Conservation (phyloP, 2,329 filamentous ascomycete species). For the Pseudohalonectria lignicola region DNA sequence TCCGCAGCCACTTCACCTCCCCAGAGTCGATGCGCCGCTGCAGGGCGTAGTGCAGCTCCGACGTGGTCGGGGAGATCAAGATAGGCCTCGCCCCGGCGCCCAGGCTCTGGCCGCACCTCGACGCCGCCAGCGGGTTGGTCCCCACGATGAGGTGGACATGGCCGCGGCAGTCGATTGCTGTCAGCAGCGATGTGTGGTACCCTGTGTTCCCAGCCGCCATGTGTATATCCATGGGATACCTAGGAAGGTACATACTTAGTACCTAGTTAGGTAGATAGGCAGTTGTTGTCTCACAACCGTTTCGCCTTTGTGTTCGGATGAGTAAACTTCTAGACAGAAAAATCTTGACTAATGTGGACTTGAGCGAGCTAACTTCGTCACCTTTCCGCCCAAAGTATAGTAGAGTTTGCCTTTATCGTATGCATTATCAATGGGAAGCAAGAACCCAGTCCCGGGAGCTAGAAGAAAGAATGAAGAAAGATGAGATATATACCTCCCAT, state of each 20-base stretch:
- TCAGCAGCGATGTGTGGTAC: conserved; percentile 47
- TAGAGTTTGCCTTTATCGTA: too few species aligned
- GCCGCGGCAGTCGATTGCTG: conserved; percentile 56
- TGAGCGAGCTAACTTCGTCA: too few species aligned
- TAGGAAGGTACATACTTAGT: background rate
- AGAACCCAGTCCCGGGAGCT: too few species aligned
- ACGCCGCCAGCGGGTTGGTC: conserved; percentile 74
- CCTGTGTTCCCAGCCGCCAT: conserved; percentile 8
- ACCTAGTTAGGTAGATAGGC: background rate
- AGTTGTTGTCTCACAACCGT: background rate
- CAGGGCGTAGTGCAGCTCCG: conserved; percentile 38
- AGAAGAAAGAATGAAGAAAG: too few species aligned
- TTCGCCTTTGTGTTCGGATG: too few species aligned
- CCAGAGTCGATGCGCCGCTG: conserved; percentile 55
- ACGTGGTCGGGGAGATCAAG: conserved; percentile 55
- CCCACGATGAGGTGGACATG: conserved; percentile 81
- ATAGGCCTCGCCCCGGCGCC: conserved; percentile 73
- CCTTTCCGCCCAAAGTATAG: too few species aligned
- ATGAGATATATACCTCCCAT: too few species aligned
- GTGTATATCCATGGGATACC: conserved; percentile 3
- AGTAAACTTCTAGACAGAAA: too few species aligned
- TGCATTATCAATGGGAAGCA: too few species aligned
- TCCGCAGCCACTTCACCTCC: conserved; percentile 53
- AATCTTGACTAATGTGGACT: too few species aligned
- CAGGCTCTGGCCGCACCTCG: conserved; percentile 69